Percentiles rank a stretch among this genome's conserved stretches.
Evolutionary conservation across 2,329 filamentous ascomycete species (phyloP).

Genomic region (Venturia asperata): DNA sequence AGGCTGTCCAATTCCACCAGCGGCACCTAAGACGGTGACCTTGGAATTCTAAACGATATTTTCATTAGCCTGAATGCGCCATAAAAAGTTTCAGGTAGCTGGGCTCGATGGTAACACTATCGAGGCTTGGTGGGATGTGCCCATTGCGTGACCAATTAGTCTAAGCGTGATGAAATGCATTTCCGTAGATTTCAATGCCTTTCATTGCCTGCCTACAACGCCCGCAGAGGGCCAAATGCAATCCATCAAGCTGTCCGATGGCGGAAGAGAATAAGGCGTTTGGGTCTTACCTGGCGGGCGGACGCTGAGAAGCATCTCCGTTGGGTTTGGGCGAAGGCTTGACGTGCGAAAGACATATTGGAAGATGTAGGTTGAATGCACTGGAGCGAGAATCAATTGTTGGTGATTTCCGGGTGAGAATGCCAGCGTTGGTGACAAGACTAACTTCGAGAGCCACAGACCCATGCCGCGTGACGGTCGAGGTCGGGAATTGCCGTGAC

Average conservation of each 20-base stretch:
- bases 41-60: slow-evolving; percentile 69
- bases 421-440: too few species aligned
- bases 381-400: neutral
- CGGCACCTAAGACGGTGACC: slow-evolving; percentile 93
- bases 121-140: neutral
- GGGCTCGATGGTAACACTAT: neutral
- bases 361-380: neutral
- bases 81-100: neutral
- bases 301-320: slow-evolving; percentile 48
- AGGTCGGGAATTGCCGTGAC: neutral
- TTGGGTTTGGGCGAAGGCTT: slow-evolving; percentile 45
- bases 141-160: neutral
- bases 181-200: neutral
- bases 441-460: neutral
- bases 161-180: neutral
- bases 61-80: slow-evolving; percentile 25
- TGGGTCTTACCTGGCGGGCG: slow-evolving; percentile 42
- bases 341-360: slow-evolving; percentile 62
- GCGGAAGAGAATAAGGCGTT: neutral
- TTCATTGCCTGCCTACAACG: neutral
- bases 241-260: neutral
- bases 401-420: neutral
- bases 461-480: neutral
- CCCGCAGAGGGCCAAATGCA: neutral
- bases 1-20: slow-evolving; percentile 96